These are phyloP conservation scores for Striga asiatica DNA, from an alignment of 257 asterid species.

Conservation along the genomic window DNA sequence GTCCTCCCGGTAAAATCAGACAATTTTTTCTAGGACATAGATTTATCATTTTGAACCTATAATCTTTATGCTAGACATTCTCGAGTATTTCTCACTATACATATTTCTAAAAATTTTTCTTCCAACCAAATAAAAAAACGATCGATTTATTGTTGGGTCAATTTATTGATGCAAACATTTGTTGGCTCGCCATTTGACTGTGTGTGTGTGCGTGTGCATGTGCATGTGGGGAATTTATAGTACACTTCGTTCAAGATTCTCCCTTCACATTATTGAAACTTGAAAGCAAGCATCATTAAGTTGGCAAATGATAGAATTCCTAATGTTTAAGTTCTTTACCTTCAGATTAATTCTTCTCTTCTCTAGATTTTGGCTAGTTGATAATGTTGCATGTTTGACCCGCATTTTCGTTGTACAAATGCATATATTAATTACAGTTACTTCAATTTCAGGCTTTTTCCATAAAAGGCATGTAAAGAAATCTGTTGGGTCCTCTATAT, in stretches of 20 bases:
- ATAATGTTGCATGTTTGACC: constrained; percentile 12
- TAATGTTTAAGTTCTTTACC: too few relatives aligned
- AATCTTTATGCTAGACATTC: neutral
- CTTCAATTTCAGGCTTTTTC: constrained; percentile 58
- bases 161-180: neutral
- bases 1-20: neutral
- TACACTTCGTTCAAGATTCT: too few relatives aligned
- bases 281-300: too few relatives aligned
- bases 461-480: constrained; percentile 61
- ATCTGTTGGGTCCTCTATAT: constrained; percentile 35
- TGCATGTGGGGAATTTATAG: too few relatives aligned
- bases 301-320: too few relatives aligned
- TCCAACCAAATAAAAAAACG: neutral
- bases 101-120: neutral
- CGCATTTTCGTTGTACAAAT: constrained; percentile 7
- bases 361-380: constrained; percentile 10
- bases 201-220: too few relatives aligned
- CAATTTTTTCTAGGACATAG: neutral
- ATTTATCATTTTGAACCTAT: neutral
- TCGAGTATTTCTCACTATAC: neutral
- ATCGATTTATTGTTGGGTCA: neutral
- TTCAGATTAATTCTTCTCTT: too few relatives aligned
- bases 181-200: neutral
- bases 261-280: too few relatives aligned
- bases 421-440: constrained; percentile 7